Conservation (phyloP, 495 filamentous ascomycete genomes). For the Penicillium simplicissimum region DNA sequence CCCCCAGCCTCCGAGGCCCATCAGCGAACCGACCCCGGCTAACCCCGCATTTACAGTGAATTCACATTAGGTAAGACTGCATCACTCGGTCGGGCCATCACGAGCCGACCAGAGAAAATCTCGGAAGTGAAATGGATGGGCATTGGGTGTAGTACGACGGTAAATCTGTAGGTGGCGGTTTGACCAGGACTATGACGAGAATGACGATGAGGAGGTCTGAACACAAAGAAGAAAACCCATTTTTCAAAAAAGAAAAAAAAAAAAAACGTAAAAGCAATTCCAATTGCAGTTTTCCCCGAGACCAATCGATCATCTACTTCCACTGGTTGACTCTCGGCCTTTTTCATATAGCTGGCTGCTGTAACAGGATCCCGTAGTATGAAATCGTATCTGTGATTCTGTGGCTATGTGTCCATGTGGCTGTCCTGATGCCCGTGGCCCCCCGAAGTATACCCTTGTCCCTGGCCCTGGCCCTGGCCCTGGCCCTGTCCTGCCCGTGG, state of each 20-base stretch:
- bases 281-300: not conserved
- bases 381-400: not conserved
- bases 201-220: not conserved
- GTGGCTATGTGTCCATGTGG: not conserved
- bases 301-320: not conserved
- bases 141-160: not conserved
- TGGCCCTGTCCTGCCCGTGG: not conserved
- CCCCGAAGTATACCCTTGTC: not conserved
- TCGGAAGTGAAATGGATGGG: not conserved
- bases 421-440: not conserved
- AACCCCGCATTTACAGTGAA: conserved; percentile 31
- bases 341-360: not conserved
- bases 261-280: not conserved
- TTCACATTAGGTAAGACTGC: conserved; percentile 28
- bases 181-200: not conserved
- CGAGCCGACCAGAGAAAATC: not conserved
- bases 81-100: conserved; percentile 16
- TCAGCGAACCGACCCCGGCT: conserved; percentile 37
- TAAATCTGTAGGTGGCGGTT: not conserved
- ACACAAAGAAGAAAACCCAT: too few relatives aligned
- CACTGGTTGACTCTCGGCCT: not conserved
- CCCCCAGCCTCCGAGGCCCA: conserved; percentile 34
- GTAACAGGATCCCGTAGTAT: not conserved
- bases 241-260: not conserved
- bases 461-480: too few relatives aligned